Conservation (phyloP, 345 rosid species). For the Orychophragmus violaceus region DNA sequence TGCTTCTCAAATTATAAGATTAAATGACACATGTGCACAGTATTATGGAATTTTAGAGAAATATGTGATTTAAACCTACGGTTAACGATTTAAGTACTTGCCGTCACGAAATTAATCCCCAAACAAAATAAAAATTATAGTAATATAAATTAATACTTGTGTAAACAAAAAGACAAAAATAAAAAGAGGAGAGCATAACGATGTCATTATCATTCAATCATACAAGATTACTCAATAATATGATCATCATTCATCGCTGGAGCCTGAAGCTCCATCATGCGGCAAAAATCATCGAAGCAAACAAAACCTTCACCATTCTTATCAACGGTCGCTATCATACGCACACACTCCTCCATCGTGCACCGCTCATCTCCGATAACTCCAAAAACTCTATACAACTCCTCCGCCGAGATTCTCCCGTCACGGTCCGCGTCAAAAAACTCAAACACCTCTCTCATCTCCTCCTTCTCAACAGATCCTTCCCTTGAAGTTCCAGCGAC, state of each 20-base stretch:
- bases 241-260: slow-evolving; percentile 21
- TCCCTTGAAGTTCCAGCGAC: slow-evolving; percentile 36
- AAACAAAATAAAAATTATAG: neutral
- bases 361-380: slow-evolving; percentile 63
- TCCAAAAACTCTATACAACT: slow-evolving; percentile 43
- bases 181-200: neutral
- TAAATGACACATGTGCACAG: too few species aligned
- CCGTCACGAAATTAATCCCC: slow-evolving; percentile 4
- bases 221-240: slow-evolving; percentile 12
- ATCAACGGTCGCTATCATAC: slow-evolving; percentile 81
- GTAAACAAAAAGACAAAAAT: neutral
- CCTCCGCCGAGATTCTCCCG: slow-evolving; percentile 89
- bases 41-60: too few species aligned
- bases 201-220: slow-evolving; percentile 28
- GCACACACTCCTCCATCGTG: slow-evolving; percentile 86
- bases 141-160: neutral
- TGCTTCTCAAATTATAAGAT: too few species aligned
- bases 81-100: neutral
- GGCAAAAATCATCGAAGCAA: slow-evolving; percentile 75
- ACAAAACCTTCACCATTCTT: slow-evolving; percentile 78
- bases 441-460: slow-evolving; percentile 68
- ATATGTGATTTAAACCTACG: too few species aligned
- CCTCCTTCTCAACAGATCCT: slow-evolving; percentile 47
- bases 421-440: slow-evolving; percentile 77
- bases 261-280: slow-evolving; percentile 62